These are phyloP conservation scores for Dentipellis fragilis DNA, from an alignment of 768 basidiomycete genomes.

Conservation along the genomic window DNA sequence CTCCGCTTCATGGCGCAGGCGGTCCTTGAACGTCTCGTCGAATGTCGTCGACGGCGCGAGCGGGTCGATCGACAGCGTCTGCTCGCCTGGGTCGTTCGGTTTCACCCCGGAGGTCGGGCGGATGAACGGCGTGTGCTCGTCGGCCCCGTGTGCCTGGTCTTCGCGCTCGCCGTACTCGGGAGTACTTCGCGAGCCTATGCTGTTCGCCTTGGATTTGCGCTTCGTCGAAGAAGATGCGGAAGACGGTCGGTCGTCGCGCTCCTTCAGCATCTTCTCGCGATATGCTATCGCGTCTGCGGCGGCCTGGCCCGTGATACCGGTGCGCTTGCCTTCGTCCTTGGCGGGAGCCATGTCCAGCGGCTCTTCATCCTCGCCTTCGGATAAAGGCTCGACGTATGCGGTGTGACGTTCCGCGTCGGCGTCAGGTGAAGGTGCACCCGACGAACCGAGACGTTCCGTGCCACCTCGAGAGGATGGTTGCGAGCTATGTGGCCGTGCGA, in stretches of 20 bases:
- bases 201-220: background rate
- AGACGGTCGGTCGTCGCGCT: conserved; percentile 7
- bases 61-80: conserved; percentile 66
- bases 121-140: conserved; percentile 31
- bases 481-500: conserved; percentile 56
- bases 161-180: conserved; percentile 1
- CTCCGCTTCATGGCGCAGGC: conserved; percentile 36
- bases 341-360: conserved; percentile 57
- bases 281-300: conserved; percentile 81
- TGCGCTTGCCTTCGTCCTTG: conserved; percentile 72
- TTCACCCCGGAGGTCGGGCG: conserved; percentile 17
- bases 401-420: conserved; percentile 11
- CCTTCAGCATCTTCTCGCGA: conserved; percentile 73
- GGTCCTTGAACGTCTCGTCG: conserved; percentile 72
- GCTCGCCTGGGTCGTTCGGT: background rate
- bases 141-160: conserved; percentile 16
- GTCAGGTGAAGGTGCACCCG: conserved; percentile 33
- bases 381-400: conserved; percentile 78
- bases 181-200: conserved; percentile 18
- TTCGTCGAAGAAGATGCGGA: background rate
- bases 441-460: conserved; percentile 21
- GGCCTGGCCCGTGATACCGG: conserved; percentile 62
- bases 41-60: conserved; percentile 76
- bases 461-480: conserved; percentile 24
- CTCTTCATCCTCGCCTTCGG: conserved; percentile 92